Evolutionary conservation across 495 filamentous ascomycete genomes (phyloP), one percentile per base, ranked within the genome.

Genomic region (Pyrenula massariospora): DNA sequence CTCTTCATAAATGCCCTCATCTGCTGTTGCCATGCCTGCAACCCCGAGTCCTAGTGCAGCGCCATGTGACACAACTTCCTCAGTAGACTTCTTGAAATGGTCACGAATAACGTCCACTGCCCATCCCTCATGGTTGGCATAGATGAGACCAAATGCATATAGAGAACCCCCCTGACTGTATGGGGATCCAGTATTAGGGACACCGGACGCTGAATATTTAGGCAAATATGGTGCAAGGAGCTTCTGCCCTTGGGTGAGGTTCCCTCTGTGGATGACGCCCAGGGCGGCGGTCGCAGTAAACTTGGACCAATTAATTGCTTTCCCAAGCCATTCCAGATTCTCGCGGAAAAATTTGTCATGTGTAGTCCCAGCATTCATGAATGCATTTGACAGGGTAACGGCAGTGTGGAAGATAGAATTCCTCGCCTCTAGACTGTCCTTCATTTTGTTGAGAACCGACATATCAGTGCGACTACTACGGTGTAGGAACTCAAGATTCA

Each of bases 251-350:
- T 97, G 91, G 22, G 84, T 86, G 48, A 97, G 71, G 65, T 99
- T 97, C 50, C 94, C 94, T 20, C 87, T 83, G 70, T 99, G 94
- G 56, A 99, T 96, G 25, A 96, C 93, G 66, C 94, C 94, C 24
- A 99, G 74, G 5, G 94, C 92, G 52, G 94, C 94, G 11, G 94
- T 99, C 3, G 94, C 94, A 1, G 94, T 95, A 67, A 99, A 99
- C 65, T 99, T 99, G 56, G 93, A 96, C 94, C 94, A 99, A 73
- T 99, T 99, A 15, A 97, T 89, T 50, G 94, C 94, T 73, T 97
- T 99, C 25, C 91, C 89, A 10, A 99, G 79, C 94, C 94, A 99
- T 53, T 99, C 94, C 24, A 99, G 70, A 59, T 97, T 99, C 60
- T 96, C 91, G 1, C 94, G 80, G 77, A 97, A 96, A 74, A 97